Evolutionary conservation across 2,329 filamentous ascomycete genomes (phyloP), one percentile per base, ranked within the genome.

Genomic region (Didymella keratinophila): DNA sequence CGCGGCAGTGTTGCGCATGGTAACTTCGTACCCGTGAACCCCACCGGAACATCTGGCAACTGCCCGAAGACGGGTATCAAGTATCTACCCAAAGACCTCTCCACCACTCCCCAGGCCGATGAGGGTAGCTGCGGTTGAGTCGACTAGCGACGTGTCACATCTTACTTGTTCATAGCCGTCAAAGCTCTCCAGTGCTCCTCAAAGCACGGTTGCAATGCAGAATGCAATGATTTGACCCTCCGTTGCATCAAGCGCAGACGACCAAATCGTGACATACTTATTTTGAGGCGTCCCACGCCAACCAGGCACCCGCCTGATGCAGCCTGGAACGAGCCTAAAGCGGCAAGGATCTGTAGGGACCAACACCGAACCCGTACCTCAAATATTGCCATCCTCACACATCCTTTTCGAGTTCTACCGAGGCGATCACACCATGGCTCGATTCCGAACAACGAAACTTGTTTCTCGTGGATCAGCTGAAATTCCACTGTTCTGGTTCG

Each of bases 1-100:
- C 43, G 43, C 7, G 51, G 51, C 12, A 47, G 51, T 32, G 51
- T 54, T 42, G 51, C 51, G 12, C 18, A 47, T 42, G 51, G 51
- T 21, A 54, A 54, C 12, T 54, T 54, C 18, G 43, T 54, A 3
- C 51, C 51, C 20, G 51, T 54, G 23, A 47, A 52, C 11, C 50
- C 50, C 20, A 52, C 50, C 7, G 50, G 50, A 16, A 52, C 50
- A 8, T 52, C 50, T 21, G 50, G 50, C 9, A 52, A 52, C 11
- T 52, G 50, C 27, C 50, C 50, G 8, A 45, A 36, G 30, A 52
- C 50, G 2, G 50, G 50, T 37, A 52, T 52, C 32, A 52, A 52
- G 27, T 52, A 52, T 23, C 23, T 52, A 11, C 50, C 50, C 16
- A 52, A 52, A 21, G 41, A 45, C 27, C 30, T 52, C 6, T 37